phyloP scores from a whole-genome alignment of 2,329 filamentous ascomycete species.

The Boeremia lycopersici region DNA sequence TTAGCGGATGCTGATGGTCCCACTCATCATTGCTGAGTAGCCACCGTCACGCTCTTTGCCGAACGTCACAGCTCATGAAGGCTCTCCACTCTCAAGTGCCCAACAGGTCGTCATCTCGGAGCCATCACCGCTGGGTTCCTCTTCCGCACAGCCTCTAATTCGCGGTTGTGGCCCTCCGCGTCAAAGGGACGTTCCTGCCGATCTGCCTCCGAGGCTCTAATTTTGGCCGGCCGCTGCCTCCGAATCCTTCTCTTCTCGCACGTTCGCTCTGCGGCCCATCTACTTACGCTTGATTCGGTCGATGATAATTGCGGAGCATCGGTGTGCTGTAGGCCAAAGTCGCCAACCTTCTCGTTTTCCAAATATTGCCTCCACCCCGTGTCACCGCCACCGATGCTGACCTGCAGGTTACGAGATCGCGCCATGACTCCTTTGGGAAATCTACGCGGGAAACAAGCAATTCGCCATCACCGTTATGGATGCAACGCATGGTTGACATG shows the following conservation, averaged over 20 bases:
- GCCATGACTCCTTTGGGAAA: slow-evolving; percentile 20
- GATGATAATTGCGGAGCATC: slow-evolving; percentile 21
- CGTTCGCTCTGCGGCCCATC: background rate
- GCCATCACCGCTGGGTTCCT: slow-evolving; percentile 12
- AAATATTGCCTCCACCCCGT: slow-evolving; percentile 14
- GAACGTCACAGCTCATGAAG: slow-evolving; percentile 17
- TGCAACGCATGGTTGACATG: slow-evolving; percentile 17
- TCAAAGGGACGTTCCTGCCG: slow-evolving; percentile 15
- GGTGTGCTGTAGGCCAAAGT: slow-evolving; percentile 3
- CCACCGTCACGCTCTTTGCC: slow-evolving; percentile 19
- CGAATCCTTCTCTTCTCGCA: background rate
- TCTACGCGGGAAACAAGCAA: slow-evolving; percentile 27
- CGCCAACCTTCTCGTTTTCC: slow-evolving; percentile 14
- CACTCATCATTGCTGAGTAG: slow-evolving; percentile 2
- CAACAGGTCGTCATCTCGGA: slow-evolving; percentile 21
- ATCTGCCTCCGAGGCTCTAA: slow-evolving; percentile 11
- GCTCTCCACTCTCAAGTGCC: slow-evolving; percentile 16
- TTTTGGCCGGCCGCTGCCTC: background rate
- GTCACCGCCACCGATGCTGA: slow-evolving; percentile 30
- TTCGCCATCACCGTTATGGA: slow-evolving; percentile 10
- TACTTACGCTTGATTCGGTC: slow-evolving; percentile 17
- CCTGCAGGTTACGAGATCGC: slow-evolving; percentile 28
- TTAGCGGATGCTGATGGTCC: slow-evolving; percentile 2
- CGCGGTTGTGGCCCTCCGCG: background rate
- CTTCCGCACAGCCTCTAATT: slow-evolving; percentile 4